Percentiles rank a stretch among this genome's conserved stretches.
phyloP scores from a whole-genome alignment of 2,329 filamentous ascomycete genomes.

The Sarocladium strictum region DNA sequence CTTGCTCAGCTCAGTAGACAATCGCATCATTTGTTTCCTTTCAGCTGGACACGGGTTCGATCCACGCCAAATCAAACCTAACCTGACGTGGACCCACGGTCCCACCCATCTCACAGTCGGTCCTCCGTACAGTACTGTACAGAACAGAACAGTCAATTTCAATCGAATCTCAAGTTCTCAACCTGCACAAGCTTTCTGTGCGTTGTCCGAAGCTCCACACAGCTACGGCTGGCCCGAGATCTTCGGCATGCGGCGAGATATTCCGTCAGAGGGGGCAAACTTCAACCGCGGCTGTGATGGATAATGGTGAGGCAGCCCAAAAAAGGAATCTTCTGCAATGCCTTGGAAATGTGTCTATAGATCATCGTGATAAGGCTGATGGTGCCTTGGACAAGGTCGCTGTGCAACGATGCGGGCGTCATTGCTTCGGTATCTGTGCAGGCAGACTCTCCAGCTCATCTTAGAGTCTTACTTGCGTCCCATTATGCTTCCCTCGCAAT shows the following conservation, averaged over 20 bases:
- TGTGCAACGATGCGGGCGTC: neutral
- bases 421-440: neutral
- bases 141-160: too few species aligned
- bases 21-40: neutral
- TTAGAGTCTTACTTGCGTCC: neutral
- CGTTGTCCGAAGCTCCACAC: neutral
- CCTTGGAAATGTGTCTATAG: constrained; percentile 7
- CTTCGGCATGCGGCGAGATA: neutral
- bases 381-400: neutral
- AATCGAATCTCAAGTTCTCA: neutral
- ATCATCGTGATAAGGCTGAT: constrained; percentile 6
- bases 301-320: neutral
- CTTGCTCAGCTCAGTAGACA: constrained; percentile 1
- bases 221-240: neutral
- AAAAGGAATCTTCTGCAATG: neutral
- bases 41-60: constrained; percentile 2
- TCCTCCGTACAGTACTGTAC: too few species aligned
- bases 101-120: too few species aligned
- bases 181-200: constrained; percentile 1
- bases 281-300: neutral
- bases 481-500: neutral
- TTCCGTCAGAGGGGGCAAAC: neutral
- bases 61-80: neutral
- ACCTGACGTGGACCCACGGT: neutral
- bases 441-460: neutral